Evolutionary conservation across 495 filamentous ascomycete genomes (phyloP).

Genomic region (Eremomyces bilateralis): DNA sequence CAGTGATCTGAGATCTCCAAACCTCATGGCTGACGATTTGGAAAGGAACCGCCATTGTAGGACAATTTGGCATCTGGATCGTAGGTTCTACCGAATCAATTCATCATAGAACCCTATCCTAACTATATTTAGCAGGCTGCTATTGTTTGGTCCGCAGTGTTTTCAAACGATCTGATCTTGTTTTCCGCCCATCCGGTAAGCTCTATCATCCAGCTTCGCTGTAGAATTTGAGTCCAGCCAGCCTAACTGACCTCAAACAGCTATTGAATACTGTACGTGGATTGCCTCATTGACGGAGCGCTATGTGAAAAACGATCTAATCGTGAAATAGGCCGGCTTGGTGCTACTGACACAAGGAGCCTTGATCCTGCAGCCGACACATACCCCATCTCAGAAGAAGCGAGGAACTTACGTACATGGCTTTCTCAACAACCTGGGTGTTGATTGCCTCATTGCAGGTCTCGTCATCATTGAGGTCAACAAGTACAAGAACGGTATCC

Average conservation of each 20-base stretch:
- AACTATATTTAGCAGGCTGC: constrained; percentile 33
- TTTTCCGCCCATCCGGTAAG: constrained; percentile 68
- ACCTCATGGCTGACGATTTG: constrained; percentile 1
- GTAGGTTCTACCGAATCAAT: constrained; percentile 19
- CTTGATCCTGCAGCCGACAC: constrained; percentile 74
- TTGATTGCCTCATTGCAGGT: constrained; percentile 38
- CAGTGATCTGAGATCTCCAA: not conserved
- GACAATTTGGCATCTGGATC: constrained; percentile 44
- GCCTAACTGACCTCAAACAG: not conserved
- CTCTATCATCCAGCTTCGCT: not conserved
- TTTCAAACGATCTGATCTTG: constrained; percentile 41
- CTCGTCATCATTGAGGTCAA: constrained; percentile 65
- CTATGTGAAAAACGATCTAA: too few species aligned
- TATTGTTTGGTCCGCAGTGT: constrained; percentile 52
- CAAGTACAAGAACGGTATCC: constrained; percentile 36
- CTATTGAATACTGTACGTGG: too few species aligned
- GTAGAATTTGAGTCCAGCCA: not conserved
- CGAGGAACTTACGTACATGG: constrained; percentile 50
- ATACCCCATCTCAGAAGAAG: constrained; percentile 48
- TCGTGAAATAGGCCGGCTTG: constrained; percentile 27
- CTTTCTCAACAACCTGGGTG: constrained; percentile 37
- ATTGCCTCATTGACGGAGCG: too few species aligned
- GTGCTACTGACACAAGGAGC: constrained; percentile 56
- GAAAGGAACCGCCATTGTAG: constrained; percentile 44
- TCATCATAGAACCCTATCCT: not conserved